Evolutionary conservation across 352 stramenopile genomes (phyloP), one percentile per base, ranked within the genome.

Genomic region (Phytophthora cactorum): DNA sequence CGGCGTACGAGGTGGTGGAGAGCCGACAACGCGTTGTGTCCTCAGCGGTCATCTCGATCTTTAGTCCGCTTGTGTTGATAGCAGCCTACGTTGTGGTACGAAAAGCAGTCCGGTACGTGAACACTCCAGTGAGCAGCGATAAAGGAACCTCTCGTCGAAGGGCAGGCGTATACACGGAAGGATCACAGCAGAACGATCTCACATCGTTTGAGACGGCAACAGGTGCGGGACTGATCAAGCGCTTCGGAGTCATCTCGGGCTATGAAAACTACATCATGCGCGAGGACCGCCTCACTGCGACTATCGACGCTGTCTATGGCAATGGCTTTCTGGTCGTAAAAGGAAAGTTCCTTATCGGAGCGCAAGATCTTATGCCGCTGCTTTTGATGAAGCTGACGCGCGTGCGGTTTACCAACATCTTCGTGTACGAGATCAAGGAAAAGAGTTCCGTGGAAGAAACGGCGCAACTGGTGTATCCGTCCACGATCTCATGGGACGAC

Each of bases 311-410:
- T 11, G 72, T 84, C 31, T 84, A 80, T 44, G 59, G 62, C 32
- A 81, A 68, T 25, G 74, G 77, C 1, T 86, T 75, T 56, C 53
- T 86, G 15, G 57, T 84, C 34, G 46, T 57, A 1, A 79, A 82
- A 28, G 47, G 56, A 34, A 80, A 78, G 27, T 82, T 70, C 43
- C 43, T 84, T 5, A 68, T 81, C 17, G 60, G 59, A 6, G 67
- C 67, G 7, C 52, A 67, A 52, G 76, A 84, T 22, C 41, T 81
- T 28, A 47, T 74, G 31, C 34, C 66, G 11, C 34, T 81, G 8
- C 32, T 78, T n/a, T 2, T 79, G 36, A 81, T 84, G 62, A 84
- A 84, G 59, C 4, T 79, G 9, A 70, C 59, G 4, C 52, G 38
- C 1, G 28, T 80, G 4, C 74, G 74, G 29, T 78, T 81, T 51